Evolutionary conservation across 192 early-diverging fungal species (phyloP), one percentile per base, ranked within the genome.

Genomic region (Dissophora ornata): DNA sequence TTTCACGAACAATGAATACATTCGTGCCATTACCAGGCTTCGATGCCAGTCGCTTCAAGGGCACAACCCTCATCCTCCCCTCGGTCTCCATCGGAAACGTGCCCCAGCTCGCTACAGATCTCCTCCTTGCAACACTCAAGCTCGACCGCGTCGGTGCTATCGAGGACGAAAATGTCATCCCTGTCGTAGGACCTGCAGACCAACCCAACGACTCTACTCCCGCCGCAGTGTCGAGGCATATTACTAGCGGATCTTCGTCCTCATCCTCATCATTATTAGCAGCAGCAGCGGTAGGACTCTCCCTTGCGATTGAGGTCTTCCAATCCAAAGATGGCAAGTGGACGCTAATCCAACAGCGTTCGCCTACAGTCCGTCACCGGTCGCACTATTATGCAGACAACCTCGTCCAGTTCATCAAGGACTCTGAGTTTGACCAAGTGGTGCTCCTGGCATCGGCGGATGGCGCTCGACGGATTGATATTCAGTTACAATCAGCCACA

Each of bases 61-160:
- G 66, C 12, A 74, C 77, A 3, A 73, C 67, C 7, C 71, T 84
- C 49, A 75, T 81, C 47, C 54, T 85, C 70, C 92, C 92, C 10
- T 79, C 89, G 0, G 90, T 93, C 26, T 92, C 92, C 1, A 88
- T 93, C 36, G 92, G 90, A 22, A 93, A 92, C 57, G 92, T 92
- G n/a, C 90, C 92, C 29, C 92, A 93, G 62, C 73, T 92, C 15
- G 62, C 86, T 0, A 81, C 82, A n/a, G 92, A 93, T 81, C 74
- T 93, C 45, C 58, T 91, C 2, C 83, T 91, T 48, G 86, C 86
- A 48, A 91, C 90, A 2, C 71, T 93, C 7, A 55, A 78, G 28
- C 68, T 90, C 5, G 62, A 82, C 34, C 82, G 89, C 4, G 77
- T 92, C 41, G 92, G 92, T 22, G 85, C 85, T 33, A 64, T 93